phyloP scores from a whole-genome alignment of 257 asterid genomes.

The Ilex aquifolium region DNA sequence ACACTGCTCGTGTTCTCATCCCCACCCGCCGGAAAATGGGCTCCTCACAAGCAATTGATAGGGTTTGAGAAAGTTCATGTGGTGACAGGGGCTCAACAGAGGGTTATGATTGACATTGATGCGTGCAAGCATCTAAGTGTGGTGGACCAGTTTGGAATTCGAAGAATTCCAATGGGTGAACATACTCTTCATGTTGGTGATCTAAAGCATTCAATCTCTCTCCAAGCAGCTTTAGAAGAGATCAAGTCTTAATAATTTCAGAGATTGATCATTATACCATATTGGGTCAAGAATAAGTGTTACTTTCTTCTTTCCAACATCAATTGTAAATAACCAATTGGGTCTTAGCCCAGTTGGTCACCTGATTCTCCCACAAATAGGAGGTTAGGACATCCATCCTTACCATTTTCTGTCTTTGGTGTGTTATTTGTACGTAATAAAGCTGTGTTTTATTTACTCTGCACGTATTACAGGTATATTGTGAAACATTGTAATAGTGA shows the following conservation, averaged over 20 bases:
- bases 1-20: conserved; percentile 49
- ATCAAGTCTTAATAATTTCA: conserved; percentile 25
- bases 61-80: conserved; percentile 70
- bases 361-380: too few relatives aligned
- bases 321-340: too few relatives aligned
- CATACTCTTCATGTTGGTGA: conserved; percentile 73
- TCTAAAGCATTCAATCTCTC: conserved; percentile 46
- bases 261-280: neutral
- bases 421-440: too few relatives aligned
- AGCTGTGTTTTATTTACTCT: too few relatives aligned
- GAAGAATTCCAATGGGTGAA: conserved; percentile 79
- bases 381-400: too few relatives aligned
- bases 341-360: too few relatives aligned
- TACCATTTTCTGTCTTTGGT: too few relatives aligned
- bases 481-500: too few relatives aligned
- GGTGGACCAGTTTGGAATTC: conserved; percentile 59
- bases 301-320: too few relatives aligned
- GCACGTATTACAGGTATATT: too few relatives aligned
- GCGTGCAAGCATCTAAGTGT: conserved; percentile 61
- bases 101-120: conserved; percentile 28
- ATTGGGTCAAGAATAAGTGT: too few relatives aligned
- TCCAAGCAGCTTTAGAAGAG: conserved; percentile 30
- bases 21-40: conserved; percentile 17
- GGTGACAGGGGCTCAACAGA: conserved; percentile 33
- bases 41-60: conserved; percentile 38